Base-by-base conservation (phyloP, 768 basidiomycete species). In the Tylopilus vinaceipallidus region DNA sequence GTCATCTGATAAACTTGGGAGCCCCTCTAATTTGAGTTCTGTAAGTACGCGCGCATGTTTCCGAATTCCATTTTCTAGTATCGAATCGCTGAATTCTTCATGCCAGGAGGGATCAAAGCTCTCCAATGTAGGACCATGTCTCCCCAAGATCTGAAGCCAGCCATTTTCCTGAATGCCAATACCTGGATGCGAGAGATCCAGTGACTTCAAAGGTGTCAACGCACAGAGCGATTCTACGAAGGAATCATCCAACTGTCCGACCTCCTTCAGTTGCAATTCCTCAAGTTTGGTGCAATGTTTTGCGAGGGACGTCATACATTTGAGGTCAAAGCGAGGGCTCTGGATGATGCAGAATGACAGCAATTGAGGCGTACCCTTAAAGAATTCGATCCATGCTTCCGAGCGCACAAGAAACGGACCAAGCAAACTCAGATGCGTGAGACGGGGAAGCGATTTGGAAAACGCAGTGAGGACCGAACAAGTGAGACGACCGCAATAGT, bases 331-430 rank as follows among this genome's bases (percentile, higher is more conserved):
- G 5, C 92, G 81, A 8, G 92, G 91, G 49, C 87, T 89, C 61
- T 95, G 91, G 9, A 77, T 86, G 59, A 99, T 82, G 34, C 86
- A 74, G 69, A 98, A 89, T 7, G 78, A 79, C 56, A 81, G 73
- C 11, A 99, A 76, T 11, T 73, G 64, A 5, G 83, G 77, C 45
- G 86, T 81, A 2, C 78, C 62, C 45, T 77, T 64, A 68, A 98
- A 82, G 71, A 97, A 93, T 0, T 70, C 60, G 39, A 77, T 71
- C 95, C 95, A 98, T 0, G 79, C 81, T 0, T 77, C 71, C 8
- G 78, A 70, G 19, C 84, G 83, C 30, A 97, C 86, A 20, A 93
- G 82, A 69, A 91, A 94, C 2, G 93, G 93, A 0, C 89, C 95
- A 12, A 91, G 81, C 14, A 99, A 86, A 64, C 87, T 84, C 13